Conservation (phyloP, 2,329 filamentous ascomycete species). For the Ophiobolus disseminans region DNA sequence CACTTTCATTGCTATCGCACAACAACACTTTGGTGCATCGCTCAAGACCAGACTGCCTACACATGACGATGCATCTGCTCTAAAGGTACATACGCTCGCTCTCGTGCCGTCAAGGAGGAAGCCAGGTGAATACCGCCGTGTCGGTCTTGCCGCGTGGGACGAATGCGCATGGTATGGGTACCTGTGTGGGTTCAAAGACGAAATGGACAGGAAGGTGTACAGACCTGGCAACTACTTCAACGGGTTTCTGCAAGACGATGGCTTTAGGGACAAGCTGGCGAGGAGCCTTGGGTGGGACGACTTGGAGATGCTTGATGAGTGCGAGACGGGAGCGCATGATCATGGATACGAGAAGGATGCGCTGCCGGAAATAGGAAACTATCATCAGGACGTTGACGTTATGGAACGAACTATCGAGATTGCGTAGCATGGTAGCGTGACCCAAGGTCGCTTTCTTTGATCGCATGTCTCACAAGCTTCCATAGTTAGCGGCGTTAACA, state of each 20-base stretch:
- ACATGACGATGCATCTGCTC: conserved; percentile 9
- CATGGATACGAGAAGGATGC: conserved; percentile 11
- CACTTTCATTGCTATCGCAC: conserved; percentile 31
- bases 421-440: no score
- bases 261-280: background rate
- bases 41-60: conserved; percentile 1
- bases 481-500: no score
- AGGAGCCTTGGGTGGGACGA: conserved; percentile 14
- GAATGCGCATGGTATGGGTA: conserved; percentile 33
- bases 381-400: conserved; percentile 13
- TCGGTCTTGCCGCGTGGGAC: conserved; percentile 28
- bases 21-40: conserved; percentile 11
- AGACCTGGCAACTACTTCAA: conserved; percentile 9
- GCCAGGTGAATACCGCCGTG: conserved; percentile 19
- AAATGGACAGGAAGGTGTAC: conserved; percentile 9
- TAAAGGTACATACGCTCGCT: conserved; percentile 16
- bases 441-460: no score
- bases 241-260: conserved; percentile 1
- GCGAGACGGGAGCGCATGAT: conserved; percentile 12
- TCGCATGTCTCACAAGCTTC: no score
- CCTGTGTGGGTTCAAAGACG: conserved; percentile 15
- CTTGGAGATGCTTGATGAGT: conserved; percentile 9
- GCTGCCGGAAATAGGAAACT: conserved; percentile 13
- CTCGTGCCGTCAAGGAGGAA: conserved; percentile 14
- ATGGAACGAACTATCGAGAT: conserved; percentile 16